Base-by-base conservation (phyloP, 2,329 filamentous ascomycete species). In the Colletotrichum sp. region DNA sequence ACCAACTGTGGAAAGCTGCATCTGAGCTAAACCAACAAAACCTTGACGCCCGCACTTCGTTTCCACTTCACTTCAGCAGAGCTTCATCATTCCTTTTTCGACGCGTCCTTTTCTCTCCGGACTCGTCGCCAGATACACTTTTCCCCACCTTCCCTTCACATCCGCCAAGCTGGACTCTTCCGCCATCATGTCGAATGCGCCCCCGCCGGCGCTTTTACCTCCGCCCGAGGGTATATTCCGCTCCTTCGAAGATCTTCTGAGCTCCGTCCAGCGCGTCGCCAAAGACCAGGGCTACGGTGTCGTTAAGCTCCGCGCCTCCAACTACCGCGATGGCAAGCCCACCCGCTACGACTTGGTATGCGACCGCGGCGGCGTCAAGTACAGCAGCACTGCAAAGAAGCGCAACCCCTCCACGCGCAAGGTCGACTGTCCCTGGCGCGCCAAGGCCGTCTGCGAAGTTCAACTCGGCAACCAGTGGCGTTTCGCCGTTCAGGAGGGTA, bases 341-440 rank as follows among this genome's bases (percentile, higher is more conserved):
- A 92, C 91, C 25, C 88, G 91, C 18, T 92, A 92, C 82, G 91
- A 92, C 77, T 85, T 92, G 13, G 91, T 92, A 39, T 92, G 91
- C 83, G 91, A 92, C 78, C 90, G 91, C 55, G 91, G 91, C 70
- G 91, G 91, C 76, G 91, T 92, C 80, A 92, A 92, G 83, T 92
- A 92, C 83, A 91, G 86, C 84, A 92, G 90, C 83, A 92, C 91
- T 2, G 91, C 91, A 9, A 92, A 92, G 86, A 92, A 92, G 85
- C 89, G 91, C 72, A 92, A 91, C 78, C 91, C 91, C 2, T 91
- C 89, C 70, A 92, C 91, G 58, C 90, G 91, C 80, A 92, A 92
- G 83, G 90, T 92, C 71, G 91, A 92, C 81, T 92, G 91, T 72
- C 91, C 91, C 13, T 92, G 91, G 85, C 89, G 90, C 68, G 91